phyloP scores from a whole-genome alignment of 306 rosid species.

The Delonix regia region DNA sequence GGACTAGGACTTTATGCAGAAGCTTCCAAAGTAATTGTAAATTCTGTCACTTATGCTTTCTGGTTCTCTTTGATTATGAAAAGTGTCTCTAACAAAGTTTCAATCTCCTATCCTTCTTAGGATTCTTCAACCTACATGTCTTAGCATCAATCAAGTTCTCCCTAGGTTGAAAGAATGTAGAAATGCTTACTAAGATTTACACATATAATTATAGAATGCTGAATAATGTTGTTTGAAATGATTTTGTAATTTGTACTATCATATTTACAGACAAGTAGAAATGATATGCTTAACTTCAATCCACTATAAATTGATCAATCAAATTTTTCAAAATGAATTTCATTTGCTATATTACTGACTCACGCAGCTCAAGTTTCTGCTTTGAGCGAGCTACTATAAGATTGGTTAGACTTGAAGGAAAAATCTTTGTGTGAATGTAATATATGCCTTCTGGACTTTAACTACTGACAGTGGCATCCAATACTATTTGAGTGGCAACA shows the following conservation, averaged over 20 bases:
- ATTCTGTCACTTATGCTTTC: neutral
- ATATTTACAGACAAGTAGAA: too few relatives aligned
- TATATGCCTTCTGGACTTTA: neutral
- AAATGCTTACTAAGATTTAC: neutral
- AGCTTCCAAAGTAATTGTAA: neutral
- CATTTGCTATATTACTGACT: neutral
- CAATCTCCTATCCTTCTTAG: neutral
- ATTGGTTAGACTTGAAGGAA: neutral
- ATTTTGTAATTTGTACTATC: too few relatives aligned
- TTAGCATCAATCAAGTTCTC: neutral
- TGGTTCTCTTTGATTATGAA: neutral
- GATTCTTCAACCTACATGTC: neutral
- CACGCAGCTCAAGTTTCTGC: neutral
- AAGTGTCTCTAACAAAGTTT: neutral
- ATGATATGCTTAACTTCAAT: too few relatives aligned
- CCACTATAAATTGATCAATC: too few relatives aligned
- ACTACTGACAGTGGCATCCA: neutral
- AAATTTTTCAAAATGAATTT: neutral
- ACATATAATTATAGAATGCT: neutral
- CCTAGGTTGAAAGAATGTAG: neutral
- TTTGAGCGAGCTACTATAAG: neutral
- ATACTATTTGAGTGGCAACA: neutral
- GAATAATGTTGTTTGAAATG: too few relatives aligned
- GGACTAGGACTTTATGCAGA: constrained; percentile 2
- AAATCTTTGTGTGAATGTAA: neutral